Evolutionary conservation across 345 rosid species (phyloP), one percentile per base, ranked within the genome.

Genomic region (Trapa incisa): DNA sequence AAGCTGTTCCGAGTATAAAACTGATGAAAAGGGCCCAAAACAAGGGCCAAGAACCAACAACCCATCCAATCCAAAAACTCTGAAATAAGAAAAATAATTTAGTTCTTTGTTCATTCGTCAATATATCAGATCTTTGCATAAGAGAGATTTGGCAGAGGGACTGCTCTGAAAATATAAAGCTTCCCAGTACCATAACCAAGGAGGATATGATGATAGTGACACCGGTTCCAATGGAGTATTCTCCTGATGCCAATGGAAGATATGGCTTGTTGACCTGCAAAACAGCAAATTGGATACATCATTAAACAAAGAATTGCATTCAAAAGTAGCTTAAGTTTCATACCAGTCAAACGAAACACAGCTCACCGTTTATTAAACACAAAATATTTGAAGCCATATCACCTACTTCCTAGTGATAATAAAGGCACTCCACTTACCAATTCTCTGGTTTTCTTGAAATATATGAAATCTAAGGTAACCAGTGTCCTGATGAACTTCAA

Each of bases 221-320:
- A 42, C 91, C 97, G 47, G 88, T 88, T 42, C 76, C 71, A 61
- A 78, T 64, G 5, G 98, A 84, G 75, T 81, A 92, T 74, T 93
- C 97, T 70, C 98, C 97, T 35, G 98, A 90, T 29, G 98, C 98
- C 77, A 93, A 75, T 0, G 96, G 98, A 82, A 93, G 98, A 81
- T 88, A 88, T 1, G 98, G 98, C 71, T 90, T 93, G 83, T 93
- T 93, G 72, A 93, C 89, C 97, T 93, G 80, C 67, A 80, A 78
- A 16, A 37, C n/a, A 33, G 71, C 38, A 75, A 35, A 22, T 39
- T 64, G 50, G 6, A 36, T 8, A 66, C 7, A 39, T 52, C 22
- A 47, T 70, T 37, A 69, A 71, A 67, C 61, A 12, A 32, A 3
- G 33, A 47, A 37, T 35, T 38, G 11, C 8, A 1, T 1, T 48